A percentile compares a stretch with the other conserved stretches of the same genome.
phyloP scores from a whole-genome alignment of 106 monocot species.

The Dendrobium huoshanense region DNA sequence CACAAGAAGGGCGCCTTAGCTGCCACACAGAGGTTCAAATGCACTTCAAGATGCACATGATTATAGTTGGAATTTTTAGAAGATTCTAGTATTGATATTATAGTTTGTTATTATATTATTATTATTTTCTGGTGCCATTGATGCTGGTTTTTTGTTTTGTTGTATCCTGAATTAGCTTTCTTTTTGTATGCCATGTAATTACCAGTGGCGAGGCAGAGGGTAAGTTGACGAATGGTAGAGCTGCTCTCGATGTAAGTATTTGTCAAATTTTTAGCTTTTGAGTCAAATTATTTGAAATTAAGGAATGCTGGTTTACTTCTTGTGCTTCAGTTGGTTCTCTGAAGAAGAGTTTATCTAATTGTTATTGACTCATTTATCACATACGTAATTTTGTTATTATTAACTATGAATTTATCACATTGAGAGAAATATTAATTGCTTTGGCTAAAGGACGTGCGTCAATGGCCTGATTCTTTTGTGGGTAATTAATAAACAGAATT shows the following conservation, averaged over 20 bases:
- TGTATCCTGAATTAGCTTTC: constrained; percentile 4
- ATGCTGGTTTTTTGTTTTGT: not conserved
- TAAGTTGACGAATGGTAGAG: constrained; percentile 18
- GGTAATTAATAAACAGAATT: not conserved
- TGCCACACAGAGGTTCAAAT: constrained; percentile 54
- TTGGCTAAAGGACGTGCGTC: not conserved
- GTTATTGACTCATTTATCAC: not conserved
- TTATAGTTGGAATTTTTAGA: not conserved
- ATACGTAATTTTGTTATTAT: not conserved
- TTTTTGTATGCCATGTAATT: constrained; percentile 11
- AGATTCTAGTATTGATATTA: not conserved
- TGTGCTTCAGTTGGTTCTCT: not conserved
- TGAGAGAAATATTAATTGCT: not conserved
- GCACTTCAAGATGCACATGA: constrained; percentile 37
- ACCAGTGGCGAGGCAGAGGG: constrained; percentile 17
- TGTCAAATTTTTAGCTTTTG: not conserved
- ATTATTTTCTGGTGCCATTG: not conserved
- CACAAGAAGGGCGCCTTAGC: constrained; percentile 41
- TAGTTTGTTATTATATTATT: not conserved
- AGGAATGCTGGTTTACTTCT: not conserved
- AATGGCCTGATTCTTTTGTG: not conserved
- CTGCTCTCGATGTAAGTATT: constrained; percentile 39
- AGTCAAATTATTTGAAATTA: not conserved
- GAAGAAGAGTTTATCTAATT: not conserved
- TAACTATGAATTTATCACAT: not conserved